These are phyloP conservation scores for Tulasnella sp. DNA, from an alignment of 768 basidiomycete genomes.

Conservation along the genomic window DNA sequence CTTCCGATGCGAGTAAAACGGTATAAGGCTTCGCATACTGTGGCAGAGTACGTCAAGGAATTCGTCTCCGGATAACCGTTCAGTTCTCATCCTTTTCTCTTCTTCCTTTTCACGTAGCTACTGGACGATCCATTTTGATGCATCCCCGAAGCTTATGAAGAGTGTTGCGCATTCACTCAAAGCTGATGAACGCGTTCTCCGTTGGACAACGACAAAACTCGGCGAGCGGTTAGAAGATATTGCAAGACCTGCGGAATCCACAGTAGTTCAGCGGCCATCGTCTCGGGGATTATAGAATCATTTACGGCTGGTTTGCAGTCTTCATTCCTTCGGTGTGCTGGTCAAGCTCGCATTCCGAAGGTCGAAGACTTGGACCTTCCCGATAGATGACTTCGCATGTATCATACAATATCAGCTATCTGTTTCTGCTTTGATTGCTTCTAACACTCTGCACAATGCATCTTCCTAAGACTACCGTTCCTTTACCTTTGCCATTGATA, in stretches of 20 bases:
- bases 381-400: not conserved
- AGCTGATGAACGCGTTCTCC: conserved; percentile 69
- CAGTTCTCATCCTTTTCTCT: conserved; percentile 4
- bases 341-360: not conserved
- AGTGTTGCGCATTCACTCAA: conserved; percentile 57
- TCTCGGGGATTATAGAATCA: not conserved
- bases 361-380: not conserved
- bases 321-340: not conserved
- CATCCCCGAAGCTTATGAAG: conserved; percentile 57
- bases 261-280: not conserved
- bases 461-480: not conserved
- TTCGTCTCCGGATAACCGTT: not conserved
- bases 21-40: conserved; percentile 35
- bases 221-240: conserved; percentile 65
- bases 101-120: conserved; percentile 39
- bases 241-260: conserved; percentile 24
- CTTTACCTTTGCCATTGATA: not conserved
- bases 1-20: conserved; percentile 58
- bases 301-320: not conserved
- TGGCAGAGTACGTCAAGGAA: conserved; percentile 60
- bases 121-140: conserved; percentile 87
- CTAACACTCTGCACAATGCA: not conserved
- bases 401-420: not conserved
- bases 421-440: not conserved
- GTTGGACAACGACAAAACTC: conserved; percentile 70